Evolutionary conservation across 192 early-diverging fungal species (phyloP).

Genomic region (Jimgerdemannia lactiflua): DNA sequence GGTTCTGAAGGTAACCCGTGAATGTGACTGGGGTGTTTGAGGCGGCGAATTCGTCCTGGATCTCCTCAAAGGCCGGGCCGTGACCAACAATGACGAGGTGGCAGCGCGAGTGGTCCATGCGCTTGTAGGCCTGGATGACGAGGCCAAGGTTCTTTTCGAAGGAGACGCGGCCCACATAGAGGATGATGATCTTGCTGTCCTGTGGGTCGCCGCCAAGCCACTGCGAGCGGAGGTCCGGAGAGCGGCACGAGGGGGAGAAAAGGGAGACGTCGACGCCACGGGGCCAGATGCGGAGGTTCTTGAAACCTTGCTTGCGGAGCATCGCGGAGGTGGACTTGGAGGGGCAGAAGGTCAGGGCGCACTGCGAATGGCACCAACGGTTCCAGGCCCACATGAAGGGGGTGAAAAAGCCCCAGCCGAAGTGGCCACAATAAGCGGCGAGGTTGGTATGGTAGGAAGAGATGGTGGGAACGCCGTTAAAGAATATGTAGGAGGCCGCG

Average conservation of each 20-base stretch:
- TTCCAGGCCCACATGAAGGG: slow-evolving; percentile 33
- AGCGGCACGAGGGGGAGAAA: slow-evolving; percentile 20
- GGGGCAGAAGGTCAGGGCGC: slow-evolving; percentile 18
- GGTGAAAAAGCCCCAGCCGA: slow-evolving; percentile 23
- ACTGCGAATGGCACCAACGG: slow-evolving; percentile 18
- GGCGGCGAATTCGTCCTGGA: slow-evolving; percentile 14
- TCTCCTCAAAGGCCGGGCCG: slow-evolving; percentile 26
- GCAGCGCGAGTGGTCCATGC: slow-evolving; percentile 23
- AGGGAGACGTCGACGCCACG: slow-evolving; percentile 25
- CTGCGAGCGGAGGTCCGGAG: slow-evolving; percentile 16
- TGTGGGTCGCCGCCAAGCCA: slow-evolving; percentile 7
- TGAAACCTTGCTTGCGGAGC: slow-evolving; percentile 19
- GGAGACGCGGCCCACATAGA: slow-evolving; percentile 30
- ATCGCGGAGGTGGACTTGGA: slow-evolving; percentile 23
- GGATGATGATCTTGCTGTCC: slow-evolving; percentile 15
- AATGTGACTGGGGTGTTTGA: slow-evolving; percentile 22
- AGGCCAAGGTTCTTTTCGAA: slow-evolving; percentile 32
- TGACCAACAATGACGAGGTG: slow-evolving; percentile 32
- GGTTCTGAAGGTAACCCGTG: slow-evolving; percentile 24
- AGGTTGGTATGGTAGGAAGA: slow-evolving; percentile 33
- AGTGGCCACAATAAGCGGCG: slow-evolving; percentile 25
- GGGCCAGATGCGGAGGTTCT: slow-evolving; percentile 24
- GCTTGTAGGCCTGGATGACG: slow-evolving; percentile 20
- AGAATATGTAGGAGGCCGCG: slow-evolving; percentile 1
- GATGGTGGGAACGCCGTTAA: slow-evolving; percentile 15